A percentile compares a stretch with the other conserved stretches of the same genome.
These are phyloP conservation scores for Trichoderma citrinoviride DNA, from an alignment of 2,329 filamentous ascomycete genomes.

Conservation along the genomic window DNA sequence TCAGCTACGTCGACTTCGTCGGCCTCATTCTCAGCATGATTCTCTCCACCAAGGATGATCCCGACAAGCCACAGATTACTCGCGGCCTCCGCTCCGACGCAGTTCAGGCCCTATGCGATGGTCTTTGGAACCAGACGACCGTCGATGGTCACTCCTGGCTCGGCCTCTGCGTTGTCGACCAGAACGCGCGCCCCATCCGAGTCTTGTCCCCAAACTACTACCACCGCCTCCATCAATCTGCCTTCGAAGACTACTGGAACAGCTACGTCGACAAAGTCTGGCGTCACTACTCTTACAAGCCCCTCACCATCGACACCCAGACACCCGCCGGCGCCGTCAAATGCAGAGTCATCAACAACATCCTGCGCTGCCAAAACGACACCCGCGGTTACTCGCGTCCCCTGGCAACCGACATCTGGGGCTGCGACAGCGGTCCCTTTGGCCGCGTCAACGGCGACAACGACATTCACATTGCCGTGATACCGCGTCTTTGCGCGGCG, in stretches of 20 bases:
- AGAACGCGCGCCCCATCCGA: slow-evolving; percentile 40
- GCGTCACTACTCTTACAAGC: slow-evolving; percentile 38
- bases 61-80: slow-evolving; percentile 38
- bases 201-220: slow-evolving; percentile 46
- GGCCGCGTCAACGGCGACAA: slow-evolving; percentile 38
- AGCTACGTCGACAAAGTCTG: slow-evolving; percentile 48
- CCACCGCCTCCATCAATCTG: slow-evolving; percentile 34
- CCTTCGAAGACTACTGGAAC: slow-evolving; percentile 44
- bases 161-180: slow-evolving; percentile 42
- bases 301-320: slow-evolving; percentile 46
- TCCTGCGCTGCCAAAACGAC: slow-evolving; percentile 43
- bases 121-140: slow-evolving; percentile 38
- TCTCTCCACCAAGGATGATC: slow-evolving; percentile 36
- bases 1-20: slow-evolving; percentile 53
- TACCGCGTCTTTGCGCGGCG: slow-evolving; percentile 51
- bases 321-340: slow-evolving; percentile 37
- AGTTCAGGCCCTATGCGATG: slow-evolving; percentile 42
- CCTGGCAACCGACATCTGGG: slow-evolving; percentile 46
- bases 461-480: slow-evolving; percentile 41
- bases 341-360: slow-evolving; percentile 38
- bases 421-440: slow-evolving; percentile 51
- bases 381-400: slow-evolving; percentile 45
- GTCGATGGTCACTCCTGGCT: slow-evolving; percentile 45
- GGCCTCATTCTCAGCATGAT: slow-evolving; percentile 51
- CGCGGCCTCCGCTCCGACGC: slow-evolving; percentile 40